A percentile compares a stretch with the other conserved stretches of the same genome.
These are phyloP conservation scores for Colletotrichum cereale DNA, from an alignment of 2,329 filamentous ascomycete genomes.

Conservation along the genomic window DNA sequence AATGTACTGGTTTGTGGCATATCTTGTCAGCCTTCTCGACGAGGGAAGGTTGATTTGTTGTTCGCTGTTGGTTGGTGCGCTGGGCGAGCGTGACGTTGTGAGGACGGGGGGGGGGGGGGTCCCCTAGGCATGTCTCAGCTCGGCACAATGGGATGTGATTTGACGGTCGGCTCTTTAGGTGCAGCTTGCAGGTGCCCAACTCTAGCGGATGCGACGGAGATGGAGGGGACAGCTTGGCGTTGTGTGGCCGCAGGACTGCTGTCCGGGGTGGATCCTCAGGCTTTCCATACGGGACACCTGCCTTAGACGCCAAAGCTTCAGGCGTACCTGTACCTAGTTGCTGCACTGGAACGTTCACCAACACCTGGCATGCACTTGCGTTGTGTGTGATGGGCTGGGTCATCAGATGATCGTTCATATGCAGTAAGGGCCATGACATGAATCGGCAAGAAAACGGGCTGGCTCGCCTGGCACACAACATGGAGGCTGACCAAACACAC, in stretches of 20 bases:
- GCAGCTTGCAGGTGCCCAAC: slow-evolving; percentile 15
- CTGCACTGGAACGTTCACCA: neutral
- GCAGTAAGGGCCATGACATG: slow-evolving; percentile 6
- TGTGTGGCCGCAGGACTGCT: neutral
- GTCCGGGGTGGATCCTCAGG: slow-evolving; percentile 2
- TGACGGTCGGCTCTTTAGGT: neutral
- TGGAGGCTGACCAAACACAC: slow-evolving; percentile 3
- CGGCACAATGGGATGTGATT: slow-evolving; percentile 5
- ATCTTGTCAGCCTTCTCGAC: slow-evolving; percentile 40
- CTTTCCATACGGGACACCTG: neutral
- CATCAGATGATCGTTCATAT: slow-evolving; percentile 36
- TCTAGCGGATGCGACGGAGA: neutral
- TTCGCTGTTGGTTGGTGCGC: slow-evolving; percentile 28
- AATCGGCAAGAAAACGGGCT: slow-evolving; percentile 7
- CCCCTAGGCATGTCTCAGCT: slow-evolving; percentile 28
- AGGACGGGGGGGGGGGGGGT: neutral
- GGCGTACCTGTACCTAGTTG: neutral
- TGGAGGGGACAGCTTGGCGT: neutral
- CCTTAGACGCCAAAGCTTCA: neutral
- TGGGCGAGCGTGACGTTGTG: slow-evolving; percentile 13
- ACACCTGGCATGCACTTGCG: slow-evolving; percentile 30
- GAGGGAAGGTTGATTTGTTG: slow-evolving; percentile 37
- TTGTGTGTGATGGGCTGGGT: slow-evolving; percentile 21
- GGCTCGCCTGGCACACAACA: neutral
- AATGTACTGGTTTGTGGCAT: slow-evolving; percentile 31